Conservation (phyloP, 805 yeast species). For the Candida parachauliodes region DNA sequence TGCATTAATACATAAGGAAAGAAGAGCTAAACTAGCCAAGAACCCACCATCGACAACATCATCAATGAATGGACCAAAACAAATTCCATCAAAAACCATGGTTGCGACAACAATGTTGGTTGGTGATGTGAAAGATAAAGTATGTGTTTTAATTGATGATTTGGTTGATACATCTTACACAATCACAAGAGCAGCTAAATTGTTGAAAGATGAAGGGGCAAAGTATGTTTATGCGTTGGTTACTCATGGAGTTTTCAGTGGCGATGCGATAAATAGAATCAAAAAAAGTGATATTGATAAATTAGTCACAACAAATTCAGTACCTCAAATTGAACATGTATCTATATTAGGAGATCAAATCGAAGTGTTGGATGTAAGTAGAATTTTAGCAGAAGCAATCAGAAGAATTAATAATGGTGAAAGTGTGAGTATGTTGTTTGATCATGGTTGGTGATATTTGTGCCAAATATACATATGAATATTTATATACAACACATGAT, state of each 20-base stretch:
- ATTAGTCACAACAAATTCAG: conserved; percentile 83
- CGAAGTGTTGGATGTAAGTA: conserved; percentile 82
- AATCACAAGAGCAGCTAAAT: conserved; percentile 84
- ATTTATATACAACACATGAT: too few species aligned
- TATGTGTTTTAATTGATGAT: conserved; percentile 91
- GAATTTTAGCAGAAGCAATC: conserved; percentile 90
- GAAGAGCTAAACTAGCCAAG: conserved; percentile 49
- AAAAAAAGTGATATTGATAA: conserved; percentile 70
- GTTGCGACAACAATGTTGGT: conserved; percentile 91
- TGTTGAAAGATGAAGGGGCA: conserved; percentile 92
- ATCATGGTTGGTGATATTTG: conserved; percentile 67
- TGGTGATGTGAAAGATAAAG: conserved; percentile 85
- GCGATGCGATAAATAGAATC: conserved; percentile 79
- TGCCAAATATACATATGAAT: too few species aligned
- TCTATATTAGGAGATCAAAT: conserved; percentile 48
- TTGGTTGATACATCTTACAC: conserved; percentile 92
- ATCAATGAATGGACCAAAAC: conserved; percentile 6
- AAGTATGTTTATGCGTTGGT: conserved; percentile 78
- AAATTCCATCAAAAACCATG: conserved; percentile 15
- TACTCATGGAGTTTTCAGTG: conserved; percentile 91
- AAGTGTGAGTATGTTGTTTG: conserved; percentile 88
- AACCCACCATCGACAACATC: conserved; percentile 26
- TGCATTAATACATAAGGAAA: conserved; percentile 93
- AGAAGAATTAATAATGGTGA: conserved; percentile 97
- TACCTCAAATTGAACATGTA: conserved; percentile 70